These are phyloP conservation scores for Actinomortierella wolfii DNA, from an alignment of 371 early-diverging fungal genomes.

Conservation along the genomic window DNA sequence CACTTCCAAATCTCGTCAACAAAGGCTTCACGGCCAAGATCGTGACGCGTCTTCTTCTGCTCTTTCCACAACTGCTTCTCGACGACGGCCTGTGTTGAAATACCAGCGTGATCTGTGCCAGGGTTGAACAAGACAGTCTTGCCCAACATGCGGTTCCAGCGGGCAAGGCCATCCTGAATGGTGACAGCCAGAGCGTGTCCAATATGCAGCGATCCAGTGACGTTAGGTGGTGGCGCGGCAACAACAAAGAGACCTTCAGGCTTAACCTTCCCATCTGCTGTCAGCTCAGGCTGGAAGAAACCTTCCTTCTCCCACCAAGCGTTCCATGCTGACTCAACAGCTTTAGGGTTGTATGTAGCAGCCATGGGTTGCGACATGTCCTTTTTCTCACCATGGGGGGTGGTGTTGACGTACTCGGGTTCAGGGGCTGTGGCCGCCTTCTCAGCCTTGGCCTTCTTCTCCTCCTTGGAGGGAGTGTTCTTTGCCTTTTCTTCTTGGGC, in stretches of 20 bases:
- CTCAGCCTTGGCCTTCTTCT: constrained; percentile 63
- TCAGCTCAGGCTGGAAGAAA: constrained; percentile 89
- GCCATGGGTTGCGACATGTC: constrained; percentile 87
- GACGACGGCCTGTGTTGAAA: constrained; percentile 98
- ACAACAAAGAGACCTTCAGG: constrained; percentile 91
- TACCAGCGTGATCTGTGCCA: constrained; percentile 99
- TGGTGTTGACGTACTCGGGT: constrained; percentile 77
- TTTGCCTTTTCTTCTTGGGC: constrained; percentile 60
- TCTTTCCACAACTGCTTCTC: constrained; percentile 94
- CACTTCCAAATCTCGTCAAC: constrained; percentile 95
- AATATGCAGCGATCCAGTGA: constrained; percentile 98
- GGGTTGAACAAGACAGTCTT: constrained; percentile 95
- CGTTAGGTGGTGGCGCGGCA: constrained; percentile 99
- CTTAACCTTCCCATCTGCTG: constrained; percentile 72
- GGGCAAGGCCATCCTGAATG: constrained; percentile 96
- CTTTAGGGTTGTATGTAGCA: constrained; percentile 86
- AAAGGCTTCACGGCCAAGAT: constrained; percentile 94
- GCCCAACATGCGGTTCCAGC: constrained; percentile 99
- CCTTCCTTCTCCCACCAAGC: constrained; percentile 91
- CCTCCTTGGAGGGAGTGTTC: constrained; percentile 55
- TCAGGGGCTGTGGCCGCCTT: constrained; percentile 56
- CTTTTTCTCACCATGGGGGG: constrained; percentile 93
- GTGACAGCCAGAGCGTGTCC: constrained; percentile 98
- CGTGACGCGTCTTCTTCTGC: constrained; percentile 84
- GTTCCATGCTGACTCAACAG: constrained; percentile 98